These are phyloP conservation scores for Penicillium freii DNA, from an alignment of 2,329 filamentous ascomycete species.

Conservation along the genomic window DNA sequence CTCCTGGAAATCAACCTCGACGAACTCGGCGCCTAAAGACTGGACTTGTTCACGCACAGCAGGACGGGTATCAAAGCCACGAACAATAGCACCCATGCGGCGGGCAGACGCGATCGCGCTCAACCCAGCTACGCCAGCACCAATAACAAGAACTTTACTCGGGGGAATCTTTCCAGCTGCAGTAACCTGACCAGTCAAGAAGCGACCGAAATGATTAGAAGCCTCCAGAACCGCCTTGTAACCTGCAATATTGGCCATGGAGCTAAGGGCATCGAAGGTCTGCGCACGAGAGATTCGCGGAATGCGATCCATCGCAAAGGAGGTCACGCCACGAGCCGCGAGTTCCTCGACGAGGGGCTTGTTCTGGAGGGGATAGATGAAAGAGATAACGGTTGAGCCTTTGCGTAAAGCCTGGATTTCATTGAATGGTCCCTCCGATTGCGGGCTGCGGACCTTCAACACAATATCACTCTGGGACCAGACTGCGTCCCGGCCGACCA, in stretches of 20 bases:
- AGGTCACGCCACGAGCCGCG: slow-evolving; percentile 67
- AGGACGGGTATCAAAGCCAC: slow-evolving; percentile 87
- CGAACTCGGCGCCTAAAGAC: slow-evolving; percentile 83
- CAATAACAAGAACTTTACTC: slow-evolving; percentile 86
- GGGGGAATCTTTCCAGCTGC: slow-evolving; percentile 88
- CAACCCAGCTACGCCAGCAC: slow-evolving; percentile 82
- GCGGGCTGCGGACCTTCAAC: slow-evolving; percentile 78
- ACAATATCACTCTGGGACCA: slow-evolving; percentile 76
- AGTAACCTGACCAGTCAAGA: slow-evolving; percentile 84
- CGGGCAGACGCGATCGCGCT: slow-evolving; percentile 85
- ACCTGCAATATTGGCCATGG: slow-evolving; percentile 91
- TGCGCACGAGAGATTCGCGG: slow-evolving; percentile 86
- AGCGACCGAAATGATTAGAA: slow-evolving; percentile 83
- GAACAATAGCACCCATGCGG: slow-evolving; percentile 82
- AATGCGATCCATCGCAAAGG: slow-evolving; percentile 91
- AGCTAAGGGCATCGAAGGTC: slow-evolving; percentile 82
- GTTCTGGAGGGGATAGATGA: slow-evolving; percentile 81
- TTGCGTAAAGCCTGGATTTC: slow-evolving; percentile 68
- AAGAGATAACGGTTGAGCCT: slow-evolving; percentile 74
- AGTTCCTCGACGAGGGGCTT: slow-evolving; percentile 70
- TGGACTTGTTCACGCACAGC: slow-evolving; percentile 86
- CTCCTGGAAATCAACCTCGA: slow-evolving; percentile 81
- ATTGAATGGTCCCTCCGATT: slow-evolving; percentile 54
- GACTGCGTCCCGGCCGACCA: slow-evolving; percentile 67
- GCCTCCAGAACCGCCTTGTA: slow-evolving; percentile 91